Base-by-base conservation (phyloP, 1,139 yeast genomes). In the Yamadazyma triangularis region DNA sequence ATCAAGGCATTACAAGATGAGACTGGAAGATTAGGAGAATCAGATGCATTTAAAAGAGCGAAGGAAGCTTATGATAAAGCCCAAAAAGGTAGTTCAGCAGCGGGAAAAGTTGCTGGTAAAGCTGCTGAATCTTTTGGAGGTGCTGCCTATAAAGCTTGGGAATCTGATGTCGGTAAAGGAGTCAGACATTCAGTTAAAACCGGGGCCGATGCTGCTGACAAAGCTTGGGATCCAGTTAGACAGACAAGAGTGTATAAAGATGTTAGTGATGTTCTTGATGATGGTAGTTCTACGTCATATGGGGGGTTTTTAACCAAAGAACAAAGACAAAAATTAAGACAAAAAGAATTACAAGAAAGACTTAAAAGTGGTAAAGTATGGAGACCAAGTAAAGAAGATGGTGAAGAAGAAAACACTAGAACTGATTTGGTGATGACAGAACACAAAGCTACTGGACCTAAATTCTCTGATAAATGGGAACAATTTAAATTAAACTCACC, bases 1-100 rank as follows among this genome's bases (percentile, higher is more conserved):
- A 87, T 93, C 51, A 91, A 91, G 59, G 95, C 96, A 10, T 72
- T 93, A 36, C 95, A 88, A 56, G 96, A 91, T 59, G 97, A 94
- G 46, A 87, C 97, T 3, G 98, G 96, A 23, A 78, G 89, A 50
- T 76, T 93, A 56, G 88, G 95, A 20, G 98, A 91, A 45, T 81
- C 93, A 29, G 96, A 89, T 35, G 95, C 97, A 2, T 89, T 86
- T 64, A 86, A 82, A 56, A 79, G 73, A 50, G 98, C 98, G 28
- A 83, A 85, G 51, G 96, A 88, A 43, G 98, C 98, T 0, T 87
- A 83, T 48, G 87, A 84, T 36, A 73, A 70, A 42, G 96, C 97
- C 3, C 93, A 81, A 51, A 76, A 76, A 50, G 84, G 87, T 9
- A 70, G 82, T 12, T 76, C 89, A 26, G 88, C 88, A 25, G 86